Evolutionary conservation across 495 filamentous ascomycete species (phyloP).

Genomic region (Aspergillus nidulans): DNA sequence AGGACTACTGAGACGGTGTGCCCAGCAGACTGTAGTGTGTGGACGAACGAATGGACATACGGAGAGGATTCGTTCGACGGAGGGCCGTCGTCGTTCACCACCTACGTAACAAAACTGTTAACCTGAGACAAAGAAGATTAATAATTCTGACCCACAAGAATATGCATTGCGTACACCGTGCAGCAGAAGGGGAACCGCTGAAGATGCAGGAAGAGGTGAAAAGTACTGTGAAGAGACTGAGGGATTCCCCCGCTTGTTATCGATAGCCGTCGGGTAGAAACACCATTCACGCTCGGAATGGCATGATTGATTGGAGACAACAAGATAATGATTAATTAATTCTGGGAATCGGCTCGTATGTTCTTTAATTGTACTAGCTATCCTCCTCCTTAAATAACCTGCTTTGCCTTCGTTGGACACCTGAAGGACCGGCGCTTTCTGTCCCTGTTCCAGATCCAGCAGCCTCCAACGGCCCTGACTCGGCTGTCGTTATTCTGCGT

Average conservation of each 20-base stretch:
- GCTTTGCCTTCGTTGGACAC: slow-evolving; percentile 35
- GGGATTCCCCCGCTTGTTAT: slow-evolving; percentile 17
- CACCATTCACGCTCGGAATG: neutral
- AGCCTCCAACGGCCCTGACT: neutral
- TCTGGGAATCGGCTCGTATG: neutral
- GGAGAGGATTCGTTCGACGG: slow-evolving; percentile 87
- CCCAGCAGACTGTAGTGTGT: slow-evolving; percentile 68
- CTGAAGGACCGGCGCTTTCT: slow-evolving; percentile 29
- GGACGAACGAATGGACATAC: slow-evolving; percentile 83
- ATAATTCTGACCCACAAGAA: slow-evolving; percentile 32
- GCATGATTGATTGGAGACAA: neutral
- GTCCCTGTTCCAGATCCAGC: slow-evolving; percentile 29
- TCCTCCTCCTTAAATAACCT: slow-evolving; percentile 22
- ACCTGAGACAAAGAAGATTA: neutral
- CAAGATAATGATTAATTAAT: neutral
- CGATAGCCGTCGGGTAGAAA: slow-evolving; percentile 17
- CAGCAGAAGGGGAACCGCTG: slow-evolving; percentile 13
- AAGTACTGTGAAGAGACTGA: neutral
- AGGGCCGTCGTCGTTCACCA: slow-evolving; percentile 93
- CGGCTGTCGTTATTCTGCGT: neutral
- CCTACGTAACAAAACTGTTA: slow-evolving; percentile 44
- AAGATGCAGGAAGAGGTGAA: slow-evolving; percentile 6
- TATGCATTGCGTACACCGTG: slow-evolving; percentile 35
- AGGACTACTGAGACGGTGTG: slow-evolving; percentile 86
- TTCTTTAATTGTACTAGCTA: slow-evolving; percentile 10